phyloP scores from a whole-genome alignment of 2,329 filamentous ascomycete species.

The Trichoderma sp. region DNA sequence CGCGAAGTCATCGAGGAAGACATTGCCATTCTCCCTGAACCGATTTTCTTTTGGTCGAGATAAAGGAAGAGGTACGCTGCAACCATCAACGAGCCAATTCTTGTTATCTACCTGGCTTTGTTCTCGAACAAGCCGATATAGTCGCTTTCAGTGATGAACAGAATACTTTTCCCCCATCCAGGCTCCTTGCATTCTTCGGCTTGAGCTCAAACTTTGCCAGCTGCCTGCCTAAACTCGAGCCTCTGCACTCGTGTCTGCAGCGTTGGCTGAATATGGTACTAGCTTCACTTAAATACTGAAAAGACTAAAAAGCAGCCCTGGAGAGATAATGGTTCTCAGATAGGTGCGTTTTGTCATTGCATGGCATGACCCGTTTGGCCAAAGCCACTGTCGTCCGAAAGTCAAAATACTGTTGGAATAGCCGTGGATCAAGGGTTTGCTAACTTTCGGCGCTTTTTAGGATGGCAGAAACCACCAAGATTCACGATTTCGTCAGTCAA shows the following conservation, averaged over 20 bases:
- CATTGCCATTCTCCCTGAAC: neutral
- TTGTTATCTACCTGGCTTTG: neutral
- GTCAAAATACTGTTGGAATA: neutral
- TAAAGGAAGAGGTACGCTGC: neutral
- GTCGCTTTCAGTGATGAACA: neutral
- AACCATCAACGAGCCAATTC: neutral
- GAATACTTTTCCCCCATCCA: neutral
- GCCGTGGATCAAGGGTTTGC: neutral
- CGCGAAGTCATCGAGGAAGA: neutral
- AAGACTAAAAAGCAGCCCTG: neutral
- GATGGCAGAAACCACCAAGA: neutral
- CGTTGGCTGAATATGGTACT: neutral
- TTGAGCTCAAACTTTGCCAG: neutral
- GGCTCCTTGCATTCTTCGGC: neutral
- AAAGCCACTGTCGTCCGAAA: neutral
- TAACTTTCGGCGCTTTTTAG: neutral
- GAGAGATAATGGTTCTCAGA: neutral
- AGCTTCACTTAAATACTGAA: neutral
- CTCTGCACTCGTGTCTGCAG: neutral
- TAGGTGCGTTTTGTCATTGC: neutral
- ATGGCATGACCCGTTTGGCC: neutral
- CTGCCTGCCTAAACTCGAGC: neutral
- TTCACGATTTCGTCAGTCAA: neutral
- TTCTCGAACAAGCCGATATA: neutral
- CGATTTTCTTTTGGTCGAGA: neutral